Conservation (phyloP, 352 stramenopile genomes). For the Phytopythium ostracodes region DNA sequence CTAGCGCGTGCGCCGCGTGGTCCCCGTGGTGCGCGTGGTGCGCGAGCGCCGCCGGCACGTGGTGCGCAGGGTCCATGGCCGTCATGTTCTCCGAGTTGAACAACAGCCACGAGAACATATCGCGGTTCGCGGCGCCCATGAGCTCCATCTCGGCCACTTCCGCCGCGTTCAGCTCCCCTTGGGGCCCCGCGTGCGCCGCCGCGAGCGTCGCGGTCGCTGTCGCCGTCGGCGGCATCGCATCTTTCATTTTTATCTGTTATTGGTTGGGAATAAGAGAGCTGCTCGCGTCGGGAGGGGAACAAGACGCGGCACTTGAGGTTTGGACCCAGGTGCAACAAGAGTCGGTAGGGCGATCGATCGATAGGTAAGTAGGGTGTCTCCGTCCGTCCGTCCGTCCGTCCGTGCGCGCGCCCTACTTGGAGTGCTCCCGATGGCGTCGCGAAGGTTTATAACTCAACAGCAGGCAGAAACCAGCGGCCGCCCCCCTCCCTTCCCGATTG, state of each 20-base stretch:
- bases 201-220: slow-evolving; percentile 9
- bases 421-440: too few species aligned
- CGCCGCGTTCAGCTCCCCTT: slow-evolving; percentile 18
- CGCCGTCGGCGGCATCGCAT: neutral
- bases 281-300: too few species aligned
- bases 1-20: slow-evolving; percentile 8
- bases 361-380: too few species aligned
- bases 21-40: neutral
- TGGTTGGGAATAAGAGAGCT: neutral
- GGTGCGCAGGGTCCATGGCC: slow-evolving; percentile 15
- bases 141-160: slow-evolving; percentile 64
- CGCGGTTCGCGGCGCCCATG: slow-evolving; percentile 59
- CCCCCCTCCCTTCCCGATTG: neutral
- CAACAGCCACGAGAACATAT: slow-evolving; percentile 85
- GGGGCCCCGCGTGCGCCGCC: slow-evolving; percentile 10
- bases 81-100: slow-evolving; percentile 86
- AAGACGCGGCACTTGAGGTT: too few species aligned
- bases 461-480: neutral
- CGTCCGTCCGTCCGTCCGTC: too few species aligned
- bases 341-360: too few species aligned
- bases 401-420: too few species aligned
- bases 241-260: slow-evolving; percentile 3
- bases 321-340: too few species aligned
- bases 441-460: slow-evolving; percentile 6
- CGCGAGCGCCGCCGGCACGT: slow-evolving; percentile 1